Percentiles rank a stretch among this genome's conserved stretches.
phyloP scores from a whole-genome alignment of 2,329 filamentous ascomycete genomes.

The Diaporthe ilicicola region DNA sequence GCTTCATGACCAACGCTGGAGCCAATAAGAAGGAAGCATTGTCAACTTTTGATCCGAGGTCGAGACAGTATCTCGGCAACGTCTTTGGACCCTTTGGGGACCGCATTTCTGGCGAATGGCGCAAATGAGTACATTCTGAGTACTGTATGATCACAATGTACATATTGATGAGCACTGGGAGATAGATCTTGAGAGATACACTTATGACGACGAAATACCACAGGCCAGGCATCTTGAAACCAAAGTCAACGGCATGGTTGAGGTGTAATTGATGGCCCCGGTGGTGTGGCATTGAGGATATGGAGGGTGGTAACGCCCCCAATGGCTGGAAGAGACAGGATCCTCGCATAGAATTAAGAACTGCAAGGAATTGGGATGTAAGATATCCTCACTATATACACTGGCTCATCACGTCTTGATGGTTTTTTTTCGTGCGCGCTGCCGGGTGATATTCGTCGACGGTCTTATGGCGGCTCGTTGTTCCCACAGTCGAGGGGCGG shows the following conservation, averaged over 20 bases:
- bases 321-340: not conserved
- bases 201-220: not conserved
- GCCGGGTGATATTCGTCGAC: no score
- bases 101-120: conserved; percentile 31
- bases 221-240: not conserved
- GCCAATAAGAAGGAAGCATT: not conserved
- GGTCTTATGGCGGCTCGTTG: no score
- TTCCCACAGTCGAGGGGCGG: no score
- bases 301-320: not conserved
- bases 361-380: not conserved
- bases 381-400: not conserved
- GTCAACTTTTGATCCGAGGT: not conserved
- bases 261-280: not conserved
- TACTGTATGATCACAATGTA: conserved; percentile 28
- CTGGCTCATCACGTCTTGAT: no score
- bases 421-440: not conserved
- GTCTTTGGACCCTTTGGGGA: not conserved
- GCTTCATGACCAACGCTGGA: not conserved
- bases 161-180: conserved; percentile 17
- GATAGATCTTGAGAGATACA: conserved; percentile 6
- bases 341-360: not conserved
- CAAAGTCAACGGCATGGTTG: no score
- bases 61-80: not conserved
- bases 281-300: not conserved
- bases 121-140: conserved; percentile 23